A percentile compares a stretch with the other conserved stretches of the same genome.
phyloP scores from a whole-genome alignment of 75 land plant species.

The Pinus tabuliformis region DNA sequence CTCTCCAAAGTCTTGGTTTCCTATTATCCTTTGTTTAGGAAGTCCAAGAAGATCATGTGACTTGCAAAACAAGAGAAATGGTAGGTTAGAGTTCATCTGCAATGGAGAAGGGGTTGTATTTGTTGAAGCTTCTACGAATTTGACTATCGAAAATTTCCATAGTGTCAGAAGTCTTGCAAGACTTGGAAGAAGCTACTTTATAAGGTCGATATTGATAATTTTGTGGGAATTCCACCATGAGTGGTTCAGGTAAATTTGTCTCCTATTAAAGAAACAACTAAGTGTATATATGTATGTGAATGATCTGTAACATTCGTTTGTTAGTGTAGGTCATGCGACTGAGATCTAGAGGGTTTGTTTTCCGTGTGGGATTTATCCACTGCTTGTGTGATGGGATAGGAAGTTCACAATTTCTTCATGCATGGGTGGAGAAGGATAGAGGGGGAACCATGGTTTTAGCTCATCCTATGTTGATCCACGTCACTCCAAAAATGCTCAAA shows the following conservation, averaged over 20 bases:
- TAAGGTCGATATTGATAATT: constrained; percentile 38
- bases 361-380: constrained; percentile 55
- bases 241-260: constrained; percentile 25
- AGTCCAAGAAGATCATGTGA: constrained; percentile 39
- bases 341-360: constrained; percentile 50
- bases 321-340: constrained; percentile 34
- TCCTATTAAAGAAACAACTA: no score
- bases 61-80: neutral
- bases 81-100: constrained; percentile 67
- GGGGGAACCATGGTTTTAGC: no score
- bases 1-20: constrained; percentile 53
- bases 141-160: constrained; percentile 47
- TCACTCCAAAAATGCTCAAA: no score
- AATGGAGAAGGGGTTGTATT: constrained; percentile 72
- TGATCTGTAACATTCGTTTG: neutral
- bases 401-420: no score
- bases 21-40: constrained; percentile 78
- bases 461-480: no score
- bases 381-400: constrained; percentile 45
- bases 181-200: constrained; percentile 72
- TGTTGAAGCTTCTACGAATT: constrained; percentile 53
- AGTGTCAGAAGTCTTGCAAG: constrained; percentile 39
- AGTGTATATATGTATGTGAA: no score
- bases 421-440: no score
- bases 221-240: constrained; percentile 65